Evolutionary conservation across 306 rosid species (phyloP).

Genomic region (Fagus sylvatica): DNA sequence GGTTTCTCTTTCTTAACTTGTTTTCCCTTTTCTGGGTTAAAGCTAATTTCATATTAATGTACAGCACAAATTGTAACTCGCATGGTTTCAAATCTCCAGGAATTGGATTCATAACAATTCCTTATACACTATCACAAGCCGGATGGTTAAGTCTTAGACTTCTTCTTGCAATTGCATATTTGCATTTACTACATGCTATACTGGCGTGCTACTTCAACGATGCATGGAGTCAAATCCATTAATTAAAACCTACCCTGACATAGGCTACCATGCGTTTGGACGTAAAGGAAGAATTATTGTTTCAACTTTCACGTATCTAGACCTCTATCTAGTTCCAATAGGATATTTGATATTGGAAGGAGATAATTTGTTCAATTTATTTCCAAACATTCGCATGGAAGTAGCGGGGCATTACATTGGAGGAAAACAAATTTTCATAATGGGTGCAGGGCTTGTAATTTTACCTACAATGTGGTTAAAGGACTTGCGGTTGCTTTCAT

Average conservation of each 20-base stretch:
- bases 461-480: slow-evolving; percentile 20
- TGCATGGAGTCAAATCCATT: slow-evolving; percentile 13
- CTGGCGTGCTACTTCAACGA: not conserved
- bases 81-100: not conserved
- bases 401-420: not conserved
- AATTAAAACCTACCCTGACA: slow-evolving; percentile 17
- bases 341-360: slow-evolving; percentile 17
- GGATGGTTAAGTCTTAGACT: slow-evolving; percentile 15
- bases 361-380: slow-evolving; percentile 5
- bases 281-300: not conserved
- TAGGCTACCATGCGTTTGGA: slow-evolving; percentile 14
- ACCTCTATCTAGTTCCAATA: slow-evolving; percentile 17
- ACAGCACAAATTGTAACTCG: not conserved
- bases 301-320: slow-evolving; percentile 7
- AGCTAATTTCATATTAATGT: too few relatives aligned
- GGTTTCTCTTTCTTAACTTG: not conserved
- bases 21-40: not conserved
- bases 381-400: not conserved
- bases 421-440: not conserved
- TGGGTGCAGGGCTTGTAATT: slow-evolving; percentile 2
- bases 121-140: slow-evolving; percentile 4
- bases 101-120: slow-evolving; percentile 14
- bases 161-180: slow-evolving; percentile 6
- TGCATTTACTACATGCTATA: slow-evolving; percentile 12
- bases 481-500: slow-evolving; percentile 18